These are phyloP conservation scores for Arthroderma uncinatum DNA, from an alignment of 2,329 filamentous ascomycete species.

Conservation along the genomic window DNA sequence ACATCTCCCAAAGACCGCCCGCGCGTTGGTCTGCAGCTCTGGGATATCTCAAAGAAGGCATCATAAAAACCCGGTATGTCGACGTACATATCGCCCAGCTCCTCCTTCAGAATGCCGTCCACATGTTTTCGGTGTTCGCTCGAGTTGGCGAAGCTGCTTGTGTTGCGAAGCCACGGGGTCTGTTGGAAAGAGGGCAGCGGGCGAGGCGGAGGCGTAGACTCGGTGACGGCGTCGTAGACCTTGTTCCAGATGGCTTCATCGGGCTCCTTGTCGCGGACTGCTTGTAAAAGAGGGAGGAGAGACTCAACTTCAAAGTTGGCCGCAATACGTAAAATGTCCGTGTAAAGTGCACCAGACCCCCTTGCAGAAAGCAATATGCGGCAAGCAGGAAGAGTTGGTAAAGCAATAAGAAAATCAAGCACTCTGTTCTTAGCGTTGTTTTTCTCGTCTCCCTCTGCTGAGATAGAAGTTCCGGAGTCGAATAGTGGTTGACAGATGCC, in stretches of 20 bases:
- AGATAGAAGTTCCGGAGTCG: too few species aligned
- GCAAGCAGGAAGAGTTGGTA: background rate
- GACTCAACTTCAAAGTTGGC: background rate
- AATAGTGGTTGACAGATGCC: background rate
- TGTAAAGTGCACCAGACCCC: too few species aligned
- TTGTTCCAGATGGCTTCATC: slow-evolving; percentile 17
- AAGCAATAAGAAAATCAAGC: background rate
- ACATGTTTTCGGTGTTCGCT: slow-evolving; percentile 21
- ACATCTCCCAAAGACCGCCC: slow-evolving; percentile 20
- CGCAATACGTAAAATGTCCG: too few species aligned
- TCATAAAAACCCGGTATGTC: slow-evolving; percentile 20
- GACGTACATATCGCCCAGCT: slow-evolving; percentile 20
- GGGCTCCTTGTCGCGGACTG: slow-evolving; percentile 1
- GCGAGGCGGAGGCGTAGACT: slow-evolving; percentile 19
- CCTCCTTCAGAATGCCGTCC: slow-evolving; percentile 20
- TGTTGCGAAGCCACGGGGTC: slow-evolving; percentile 21
- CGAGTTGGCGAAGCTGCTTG: slow-evolving; percentile 22
- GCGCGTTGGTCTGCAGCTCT: slow-evolving; percentile 16
- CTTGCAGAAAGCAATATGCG: background rate
- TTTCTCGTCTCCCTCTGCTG: background rate
- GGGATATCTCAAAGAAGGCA: slow-evolving; percentile 19
- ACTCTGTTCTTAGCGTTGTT: background rate
- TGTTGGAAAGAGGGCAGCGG: slow-evolving; percentile 13
- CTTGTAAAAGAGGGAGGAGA: background rate
- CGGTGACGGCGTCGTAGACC: slow-evolving; percentile 14